These are phyloP conservation scores for Daldinia loculata DNA, from an alignment of 495 filamentous ascomycete species.

Conservation along the genomic window DNA sequence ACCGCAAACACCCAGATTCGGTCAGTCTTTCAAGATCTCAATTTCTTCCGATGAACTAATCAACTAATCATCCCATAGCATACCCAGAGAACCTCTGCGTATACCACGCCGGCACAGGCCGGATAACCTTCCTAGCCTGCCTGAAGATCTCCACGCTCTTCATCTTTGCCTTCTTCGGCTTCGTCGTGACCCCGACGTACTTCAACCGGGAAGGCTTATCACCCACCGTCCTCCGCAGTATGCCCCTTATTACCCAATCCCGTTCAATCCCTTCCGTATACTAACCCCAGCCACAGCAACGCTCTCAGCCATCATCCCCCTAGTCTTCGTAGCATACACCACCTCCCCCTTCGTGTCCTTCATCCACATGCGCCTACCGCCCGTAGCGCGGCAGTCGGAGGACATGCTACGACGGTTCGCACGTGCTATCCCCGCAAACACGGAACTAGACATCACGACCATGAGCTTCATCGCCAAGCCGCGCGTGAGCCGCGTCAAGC, in stretches of 20 bases:
- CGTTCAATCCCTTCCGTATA: not conserved
- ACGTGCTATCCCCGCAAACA: constrained; percentile 66
- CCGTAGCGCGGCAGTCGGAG: constrained; percentile 73
- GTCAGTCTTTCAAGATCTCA: no score
- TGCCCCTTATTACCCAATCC: constrained; percentile 4
- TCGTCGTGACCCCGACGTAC: constrained; percentile 69
- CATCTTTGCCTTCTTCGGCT: constrained; percentile 67
- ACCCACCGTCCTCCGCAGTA: constrained; percentile 36
- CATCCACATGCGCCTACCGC: constrained; percentile 73
- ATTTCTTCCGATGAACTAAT: no score
- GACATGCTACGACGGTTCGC: constrained; percentile 72
- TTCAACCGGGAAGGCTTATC: constrained; percentile 54
- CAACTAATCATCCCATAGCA: constrained; percentile 27
- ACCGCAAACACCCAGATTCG: constrained; percentile 9
- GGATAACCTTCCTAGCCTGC: constrained; percentile 70
- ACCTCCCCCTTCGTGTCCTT: constrained; percentile 76
- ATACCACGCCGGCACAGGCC: constrained; percentile 74
- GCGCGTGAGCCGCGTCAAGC: constrained; percentile 53
- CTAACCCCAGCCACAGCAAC: constrained; percentile 55
- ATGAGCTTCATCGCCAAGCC: constrained; percentile 71
- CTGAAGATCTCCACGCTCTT: constrained; percentile 77
- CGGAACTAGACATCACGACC: constrained; percentile 73
- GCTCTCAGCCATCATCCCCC: constrained; percentile 67
- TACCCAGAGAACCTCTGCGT: constrained; percentile 70
- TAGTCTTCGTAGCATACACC: constrained; percentile 71